phyloP scores from a whole-genome alignment of 1,284 basidiomycete genomes.

The Ustilago bromivora region DNA sequence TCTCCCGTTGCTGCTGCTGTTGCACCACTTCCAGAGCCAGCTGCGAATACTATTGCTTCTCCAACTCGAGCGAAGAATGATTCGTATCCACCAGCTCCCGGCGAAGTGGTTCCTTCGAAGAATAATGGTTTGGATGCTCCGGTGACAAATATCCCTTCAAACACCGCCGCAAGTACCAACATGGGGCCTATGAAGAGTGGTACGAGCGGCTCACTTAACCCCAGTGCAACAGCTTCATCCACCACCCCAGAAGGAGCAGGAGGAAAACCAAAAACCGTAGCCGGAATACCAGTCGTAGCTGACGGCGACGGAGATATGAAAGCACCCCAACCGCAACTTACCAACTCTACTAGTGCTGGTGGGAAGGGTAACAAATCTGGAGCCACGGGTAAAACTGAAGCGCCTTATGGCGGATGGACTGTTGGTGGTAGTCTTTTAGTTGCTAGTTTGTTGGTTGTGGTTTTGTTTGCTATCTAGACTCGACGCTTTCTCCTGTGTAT shows the following conservation, averaged over 20 bases:
- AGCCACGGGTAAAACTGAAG: not conserved
- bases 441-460: not conserved
- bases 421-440: not conserved
- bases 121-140: not conserved
- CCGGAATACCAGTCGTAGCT: slow-evolving; percentile 12
- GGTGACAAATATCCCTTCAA: not conserved
- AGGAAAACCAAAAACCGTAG: not conserved
- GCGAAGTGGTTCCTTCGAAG: not conserved
- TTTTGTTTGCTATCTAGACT: not conserved
- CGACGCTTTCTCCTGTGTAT: not conserved
- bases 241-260: not conserved
- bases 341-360: not conserved
- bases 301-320: slow-evolving; percentile 22
- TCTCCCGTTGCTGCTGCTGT: slow-evolving; percentile 16
- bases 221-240: slow-evolving; percentile 16
- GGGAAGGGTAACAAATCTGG: not conserved
- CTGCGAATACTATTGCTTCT: not conserved
- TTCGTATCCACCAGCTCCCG: not conserved
- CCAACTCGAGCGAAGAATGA: not conserved
- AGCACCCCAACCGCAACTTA: not conserved
- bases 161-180: too few relatives aligned
- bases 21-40: slow-evolving; percentile 19
- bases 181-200: not conserved
- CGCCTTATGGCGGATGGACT: not conserved
- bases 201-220: slow-evolving; percentile 19